These are phyloP conservation scores for Fusarium incarnatum DNA, from an alignment of 2,329 filamentous ascomycete species.

Conservation along the genomic window DNA sequence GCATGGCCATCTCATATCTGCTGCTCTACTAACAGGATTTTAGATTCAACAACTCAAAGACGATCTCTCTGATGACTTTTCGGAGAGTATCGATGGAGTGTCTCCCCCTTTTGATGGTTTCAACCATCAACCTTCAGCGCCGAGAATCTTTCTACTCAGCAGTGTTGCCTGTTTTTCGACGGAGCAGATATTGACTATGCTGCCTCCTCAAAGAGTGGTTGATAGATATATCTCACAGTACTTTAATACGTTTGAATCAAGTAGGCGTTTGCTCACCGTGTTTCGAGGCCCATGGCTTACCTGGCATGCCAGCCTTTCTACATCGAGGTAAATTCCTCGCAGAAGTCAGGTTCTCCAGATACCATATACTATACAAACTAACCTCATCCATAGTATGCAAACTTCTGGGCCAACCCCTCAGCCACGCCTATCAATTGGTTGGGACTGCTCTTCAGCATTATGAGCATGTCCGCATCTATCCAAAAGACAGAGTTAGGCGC, in stretches of 20 bases:
- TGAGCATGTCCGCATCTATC: conserved; percentile 5
- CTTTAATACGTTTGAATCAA: conserved; percentile 34
- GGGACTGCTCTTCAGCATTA: conserved; percentile 18
- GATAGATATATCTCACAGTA: conserved; percentile 37
- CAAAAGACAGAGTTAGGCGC: neutral
- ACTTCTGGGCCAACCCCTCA: conserved; percentile 7
- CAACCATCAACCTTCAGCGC: neutral
- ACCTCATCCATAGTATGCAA: conserved; percentile 1
- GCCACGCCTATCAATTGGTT: conserved; percentile 15
- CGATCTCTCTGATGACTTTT: neutral
- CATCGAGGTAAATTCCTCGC: conserved; percentile 20
- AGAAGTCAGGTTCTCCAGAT: neutral
- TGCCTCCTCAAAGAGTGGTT: conserved; percentile 31
- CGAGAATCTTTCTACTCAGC: conserved; percentile 10
- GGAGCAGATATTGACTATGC: conserved; percentile 24
- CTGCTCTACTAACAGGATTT: neutral
- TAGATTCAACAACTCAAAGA: conserved; percentile 18
- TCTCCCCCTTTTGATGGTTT: neutral
- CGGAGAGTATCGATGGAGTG: neutral
- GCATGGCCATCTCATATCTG: neutral
- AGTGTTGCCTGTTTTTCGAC: conserved; percentile 1
- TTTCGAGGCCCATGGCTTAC: neutral
- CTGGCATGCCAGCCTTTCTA: neutral
- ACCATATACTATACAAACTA: neutral
- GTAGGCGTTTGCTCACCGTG: neutral